Conservation (phyloP, 1,284 basidiomycete genomes). For the Fomitopsis schrenkii region DNA sequence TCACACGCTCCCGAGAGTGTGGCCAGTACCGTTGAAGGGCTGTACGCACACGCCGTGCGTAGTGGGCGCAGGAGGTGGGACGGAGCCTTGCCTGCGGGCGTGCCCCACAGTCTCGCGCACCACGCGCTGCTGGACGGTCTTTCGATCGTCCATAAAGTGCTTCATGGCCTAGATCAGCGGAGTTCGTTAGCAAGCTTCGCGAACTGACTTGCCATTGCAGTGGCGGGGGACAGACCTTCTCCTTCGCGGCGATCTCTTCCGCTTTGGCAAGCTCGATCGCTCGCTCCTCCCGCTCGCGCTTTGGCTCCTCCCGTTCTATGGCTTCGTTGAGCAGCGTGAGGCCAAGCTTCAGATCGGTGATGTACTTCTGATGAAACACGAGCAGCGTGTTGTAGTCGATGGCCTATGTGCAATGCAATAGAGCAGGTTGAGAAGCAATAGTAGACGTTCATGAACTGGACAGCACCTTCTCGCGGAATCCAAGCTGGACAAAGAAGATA, state of each 20-base stretch:
- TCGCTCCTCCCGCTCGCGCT: slow-evolving; percentile 44
- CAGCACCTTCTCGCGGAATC: slow-evolving; percentile 59
- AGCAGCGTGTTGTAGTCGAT: slow-evolving; percentile 50
- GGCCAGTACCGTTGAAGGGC: not conserved
- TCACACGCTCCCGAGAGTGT: not conserved
- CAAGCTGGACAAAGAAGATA: slow-evolving; percentile 43
- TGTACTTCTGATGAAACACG: slow-evolving; percentile 48
- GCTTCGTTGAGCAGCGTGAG: slow-evolving; percentile 59
- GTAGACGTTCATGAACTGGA: not conserved
- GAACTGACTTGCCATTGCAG: not conserved
- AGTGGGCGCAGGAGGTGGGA: not conserved
- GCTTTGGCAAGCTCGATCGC: slow-evolving; percentile 56
- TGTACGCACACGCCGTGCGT: not conserved
- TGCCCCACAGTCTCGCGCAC: slow-evolving; percentile 32
- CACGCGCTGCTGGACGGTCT: slow-evolving; percentile 36
- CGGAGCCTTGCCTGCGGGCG: not conserved
- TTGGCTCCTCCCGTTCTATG: slow-evolving; percentile 49
- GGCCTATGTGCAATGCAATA: slow-evolving; percentile 7
- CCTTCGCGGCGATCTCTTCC: slow-evolving; percentile 44
- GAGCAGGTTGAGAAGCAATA: not conserved
- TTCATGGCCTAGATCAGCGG: slow-evolving; percentile 50
- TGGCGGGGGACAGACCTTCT: slow-evolving; percentile 38
- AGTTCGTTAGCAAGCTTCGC: not conserved
- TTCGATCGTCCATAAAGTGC: slow-evolving; percentile 72
- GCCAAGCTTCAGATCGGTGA: slow-evolving; percentile 57